phyloP scores from a whole-genome alignment of 495 filamentous ascomycete genomes.

The Aspergillus baeticus region DNA sequence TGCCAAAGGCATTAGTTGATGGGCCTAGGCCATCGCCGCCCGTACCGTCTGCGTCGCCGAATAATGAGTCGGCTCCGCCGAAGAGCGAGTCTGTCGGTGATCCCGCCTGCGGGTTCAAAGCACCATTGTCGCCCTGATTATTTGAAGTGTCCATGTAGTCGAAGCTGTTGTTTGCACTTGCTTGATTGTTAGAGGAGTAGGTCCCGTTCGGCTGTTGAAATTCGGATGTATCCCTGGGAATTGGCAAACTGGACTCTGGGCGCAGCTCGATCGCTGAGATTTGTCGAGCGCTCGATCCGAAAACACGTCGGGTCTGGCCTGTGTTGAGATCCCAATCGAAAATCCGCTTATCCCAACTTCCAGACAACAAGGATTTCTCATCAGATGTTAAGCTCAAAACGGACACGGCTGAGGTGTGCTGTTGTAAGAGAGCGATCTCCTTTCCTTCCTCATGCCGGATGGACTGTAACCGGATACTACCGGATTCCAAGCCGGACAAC shows the following conservation, averaged over 20 bases:
- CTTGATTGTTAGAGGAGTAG: constrained; percentile 58
- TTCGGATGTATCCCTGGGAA: constrained; percentile 70
- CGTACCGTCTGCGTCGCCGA: constrained; percentile 63
- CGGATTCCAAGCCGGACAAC: constrained; percentile 83
- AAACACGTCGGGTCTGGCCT: constrained; percentile 71
- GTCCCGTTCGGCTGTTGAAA: constrained; percentile 59
- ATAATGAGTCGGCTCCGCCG: constrained; percentile 69
- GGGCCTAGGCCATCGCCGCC: constrained; percentile 55
- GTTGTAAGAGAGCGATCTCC: constrained; percentile 72
- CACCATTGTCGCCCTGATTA: constrained; percentile 35
- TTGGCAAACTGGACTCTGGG: constrained; percentile 69
- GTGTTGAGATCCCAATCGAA: constrained; percentile 96
- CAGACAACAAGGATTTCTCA: constrained; percentile 84
- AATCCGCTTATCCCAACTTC: constrained; percentile 93
- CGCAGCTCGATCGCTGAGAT: constrained; percentile 86
- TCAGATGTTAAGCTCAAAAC: constrained; percentile 79
- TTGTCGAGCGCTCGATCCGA: constrained; percentile 74
- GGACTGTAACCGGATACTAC: constrained; percentile 89
- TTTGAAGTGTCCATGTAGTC: constrained; percentile 48
- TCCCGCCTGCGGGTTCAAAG: constrained; percentile 46
- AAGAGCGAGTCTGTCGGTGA: constrained; percentile 74
- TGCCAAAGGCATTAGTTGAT: constrained; percentile 60
- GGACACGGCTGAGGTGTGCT: constrained; percentile 90
- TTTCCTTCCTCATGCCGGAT: constrained; percentile 96
- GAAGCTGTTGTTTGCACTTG: constrained; percentile 41